phyloP scores from a whole-genome alignment of 2,329 filamentous ascomycete species.

The Eurotiales sp. region DNA sequence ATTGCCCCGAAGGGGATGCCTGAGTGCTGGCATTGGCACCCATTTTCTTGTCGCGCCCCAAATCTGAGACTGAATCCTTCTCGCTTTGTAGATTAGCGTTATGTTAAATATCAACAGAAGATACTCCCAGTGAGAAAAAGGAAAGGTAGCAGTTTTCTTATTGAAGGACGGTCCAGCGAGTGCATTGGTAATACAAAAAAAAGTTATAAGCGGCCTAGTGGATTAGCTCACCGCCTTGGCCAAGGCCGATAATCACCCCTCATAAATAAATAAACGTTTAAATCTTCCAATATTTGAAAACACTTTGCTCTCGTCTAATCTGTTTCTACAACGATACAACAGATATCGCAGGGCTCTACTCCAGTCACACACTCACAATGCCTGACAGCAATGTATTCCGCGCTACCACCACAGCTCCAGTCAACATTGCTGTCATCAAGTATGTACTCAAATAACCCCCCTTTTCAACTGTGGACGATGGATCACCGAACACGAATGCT shows the following conservation, averaged over 20 bases:
- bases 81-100: too few species aligned
- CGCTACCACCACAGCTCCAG: slow-evolving; percentile 91
- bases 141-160: too few species aligned
- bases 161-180: too few species aligned
- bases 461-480: slow-evolving; percentile 1
- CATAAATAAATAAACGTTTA: background rate
- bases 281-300: background rate
- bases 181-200: background rate
- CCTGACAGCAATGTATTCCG: slow-evolving; percentile 63
- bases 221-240: background rate
- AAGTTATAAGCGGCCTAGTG: background rate
- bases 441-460: slow-evolving; percentile 38
- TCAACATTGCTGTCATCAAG: slow-evolving; percentile 99
- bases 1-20: slow-evolving; percentile 15
- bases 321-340: background rate
- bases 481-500: background rate
- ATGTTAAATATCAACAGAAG: too few species aligned
- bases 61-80: background rate
- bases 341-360: background rate
- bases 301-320: background rate
- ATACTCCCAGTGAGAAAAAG: too few species aligned
- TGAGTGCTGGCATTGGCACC: slow-evolving; percentile 37
- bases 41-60: slow-evolving; percentile 24
- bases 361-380: slow-evolving; percentile 23
- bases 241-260: background rate